A percentile compares a stretch with the other conserved stretches of the same genome.
Evolutionary conservation across 371 early-diverging fungal genomes (phyloP).

Genomic region (Batrachochytrium dendrobatidis): DNA sequence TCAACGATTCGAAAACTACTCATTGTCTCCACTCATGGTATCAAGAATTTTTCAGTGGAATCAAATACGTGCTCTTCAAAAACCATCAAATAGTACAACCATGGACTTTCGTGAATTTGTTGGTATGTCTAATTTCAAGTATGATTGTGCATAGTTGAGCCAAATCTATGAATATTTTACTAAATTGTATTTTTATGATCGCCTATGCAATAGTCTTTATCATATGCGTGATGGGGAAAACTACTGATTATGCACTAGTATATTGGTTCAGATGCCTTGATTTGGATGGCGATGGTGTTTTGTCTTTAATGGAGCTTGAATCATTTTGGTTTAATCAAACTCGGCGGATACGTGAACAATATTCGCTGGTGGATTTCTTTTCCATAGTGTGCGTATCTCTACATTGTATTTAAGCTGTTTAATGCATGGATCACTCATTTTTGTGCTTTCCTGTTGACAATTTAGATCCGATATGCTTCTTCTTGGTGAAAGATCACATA

Average conservation of each 20-base stretch:
- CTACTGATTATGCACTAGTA: slow-evolving; percentile 66
- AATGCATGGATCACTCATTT: not conserved
- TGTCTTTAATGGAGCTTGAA: slow-evolving; percentile 73
- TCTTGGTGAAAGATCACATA: slow-evolving; percentile 36
- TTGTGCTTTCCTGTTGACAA: not conserved
- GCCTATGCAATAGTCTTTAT: slow-evolving; percentile 54
- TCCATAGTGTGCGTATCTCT: slow-evolving; percentile 47
- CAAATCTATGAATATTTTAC: not conserved
- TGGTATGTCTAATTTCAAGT: slow-evolving; percentile 13
- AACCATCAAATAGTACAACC: no score
- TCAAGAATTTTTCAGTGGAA: slow-evolving; percentile 23
- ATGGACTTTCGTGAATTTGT: slow-evolving; percentile 23
- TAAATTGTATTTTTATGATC: not conserved
- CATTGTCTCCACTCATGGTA: slow-evolving; percentile 22
- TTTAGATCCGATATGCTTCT: slow-evolving; percentile 48
- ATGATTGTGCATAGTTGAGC: no score
- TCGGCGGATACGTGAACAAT: slow-evolving; percentile 47
- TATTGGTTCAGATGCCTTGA: slow-evolving; percentile 92
- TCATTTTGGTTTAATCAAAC: slow-evolving; percentile 79
- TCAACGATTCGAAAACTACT: slow-evolving; percentile 22
- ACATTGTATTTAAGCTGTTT: not conserved
- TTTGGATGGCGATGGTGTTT: slow-evolving; percentile 78
- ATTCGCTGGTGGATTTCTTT: slow-evolving; percentile 57
- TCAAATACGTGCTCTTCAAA: not conserved
- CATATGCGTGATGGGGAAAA: slow-evolving; percentile 78